Evolutionary conservation across 208 protist species (phyloP).

Genomic region (Histomonas meleagridis): DNA sequence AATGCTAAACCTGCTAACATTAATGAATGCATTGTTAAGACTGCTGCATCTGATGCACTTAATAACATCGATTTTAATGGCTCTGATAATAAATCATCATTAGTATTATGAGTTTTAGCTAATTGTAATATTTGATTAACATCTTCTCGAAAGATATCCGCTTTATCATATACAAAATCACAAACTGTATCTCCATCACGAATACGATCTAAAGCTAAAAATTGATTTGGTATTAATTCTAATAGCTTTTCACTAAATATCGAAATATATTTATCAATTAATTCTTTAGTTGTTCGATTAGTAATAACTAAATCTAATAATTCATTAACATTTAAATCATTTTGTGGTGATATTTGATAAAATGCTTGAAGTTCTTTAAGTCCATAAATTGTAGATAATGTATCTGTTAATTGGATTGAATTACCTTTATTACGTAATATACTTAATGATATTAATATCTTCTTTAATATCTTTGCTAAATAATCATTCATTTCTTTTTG

Average conservation of each 20-base stretch:
- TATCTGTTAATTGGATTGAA: neutral
- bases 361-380: neutral
- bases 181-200: neutral
- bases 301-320: neutral
- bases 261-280: neutral
- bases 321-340: neutral
- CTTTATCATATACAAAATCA: conserved; percentile 27
- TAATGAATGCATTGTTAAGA: conserved; percentile 26
- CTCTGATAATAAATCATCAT: neutral
- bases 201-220: neutral
- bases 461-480: neutral
- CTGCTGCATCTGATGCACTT: neutral
- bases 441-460: neutral
- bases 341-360: neutral
- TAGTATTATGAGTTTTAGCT: neutral
- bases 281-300: neutral
- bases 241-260: neutral
- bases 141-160: neutral
- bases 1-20: neutral
- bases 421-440: neutral
- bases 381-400: neutral
- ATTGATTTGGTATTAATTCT: neutral
- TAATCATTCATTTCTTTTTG: conserved; percentile 19
- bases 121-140: neutral
- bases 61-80: neutral